Evolutionary conservation across 805 yeast genomes (phyloP), one percentile per base, ranked within the genome.

Genomic region (Pichia pseudocactophila): DNA sequence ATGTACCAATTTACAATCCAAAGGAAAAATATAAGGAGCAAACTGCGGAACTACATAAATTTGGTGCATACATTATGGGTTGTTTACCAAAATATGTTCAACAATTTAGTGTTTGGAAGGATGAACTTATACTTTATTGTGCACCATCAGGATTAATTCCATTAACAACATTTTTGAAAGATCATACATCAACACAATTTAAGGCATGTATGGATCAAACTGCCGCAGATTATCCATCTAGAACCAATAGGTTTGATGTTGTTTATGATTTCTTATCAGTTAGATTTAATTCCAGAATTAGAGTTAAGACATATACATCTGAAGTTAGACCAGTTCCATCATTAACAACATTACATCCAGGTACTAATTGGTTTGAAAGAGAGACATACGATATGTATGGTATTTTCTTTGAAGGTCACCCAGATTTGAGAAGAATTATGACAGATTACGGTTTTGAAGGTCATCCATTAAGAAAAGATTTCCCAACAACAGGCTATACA

Each of bases 391-490:
- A 86, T 61, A 69, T 86, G 75, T 86, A 75, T 60, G 95, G 95
- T 34, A 76, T 86, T 45, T 84, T 84, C 64, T 86, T 86, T 57
- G 90, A 82, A 64, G 85, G 82, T 46, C 95, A 86, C 63, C 95
- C 95, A 6, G 95, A 85, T 63, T 70, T 85, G 58, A 78, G 95
- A 67, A 74, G 95, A 66, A 84, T 85, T 62, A 74, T 85, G 78
- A 85, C 95, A 43, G 95, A 85, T 65, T 85, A 85, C 63, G 95
- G 95, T 18, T 85, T 86, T 55, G 94, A 84, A 65, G 95, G 95
- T 41, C 92, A 85, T 60, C 95, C 95, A 12, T 72, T 85, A 59
- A 76, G 95, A 65, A 86, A 86, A 63, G 95, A 86, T 64, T 86
- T 86, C 82, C 95, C 95, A 53, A 80, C 90, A 34, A 82, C 92